Evolutionary conservation across 768 basidiomycete genomes (phyloP), one percentile per base, ranked within the genome.

Genomic region (Suillus variegatus): DNA sequence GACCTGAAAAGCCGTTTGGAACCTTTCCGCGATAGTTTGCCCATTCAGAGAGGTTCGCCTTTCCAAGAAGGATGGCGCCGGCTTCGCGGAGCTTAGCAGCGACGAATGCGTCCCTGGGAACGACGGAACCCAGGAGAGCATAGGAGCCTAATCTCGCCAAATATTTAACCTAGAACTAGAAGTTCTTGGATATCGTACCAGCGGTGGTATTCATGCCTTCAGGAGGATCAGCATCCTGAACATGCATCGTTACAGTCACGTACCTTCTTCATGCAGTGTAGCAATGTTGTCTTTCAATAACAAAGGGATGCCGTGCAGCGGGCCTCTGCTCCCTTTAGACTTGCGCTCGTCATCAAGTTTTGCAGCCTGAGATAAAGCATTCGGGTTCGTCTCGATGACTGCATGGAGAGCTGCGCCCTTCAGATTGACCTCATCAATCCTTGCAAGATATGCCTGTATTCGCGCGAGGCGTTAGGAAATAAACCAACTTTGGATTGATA

Each of bases 381-480:
- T 80, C 0, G 86, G 85, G 66, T 87, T 91, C 10, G 79, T 78
- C 72, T 90, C 89, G 40, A 90, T 77, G 18, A 90, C 81, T 6
- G 88, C 88, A 6, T 85, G 85, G 28, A 90, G 76, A 46, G 75
- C 77, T 8, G 87, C 82, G 0, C 88, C 88, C 64, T 85, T 76
- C 35, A 84, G 67, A 69, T 90, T 89, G 25, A 90, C 89, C 68
- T 90, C 87, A 14, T 88, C 85, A 38, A 89, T 88, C 1, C 88
- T 82, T 10, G 85, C 83, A 68, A 89, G 80, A 72, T 90, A 90
- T 2, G 87, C 87, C 88, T 90, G 67, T 12, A 36, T 10, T 64
- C 40, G 12, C 16, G 9, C 10, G 38, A 61, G 58, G 40, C 43
- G 32, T 8, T 2, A 38, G 20, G 40, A 32, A 60, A 54, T 54